phyloP scores from a whole-genome alignment of 208 protist species.

The Willaertia magna region DNA sequence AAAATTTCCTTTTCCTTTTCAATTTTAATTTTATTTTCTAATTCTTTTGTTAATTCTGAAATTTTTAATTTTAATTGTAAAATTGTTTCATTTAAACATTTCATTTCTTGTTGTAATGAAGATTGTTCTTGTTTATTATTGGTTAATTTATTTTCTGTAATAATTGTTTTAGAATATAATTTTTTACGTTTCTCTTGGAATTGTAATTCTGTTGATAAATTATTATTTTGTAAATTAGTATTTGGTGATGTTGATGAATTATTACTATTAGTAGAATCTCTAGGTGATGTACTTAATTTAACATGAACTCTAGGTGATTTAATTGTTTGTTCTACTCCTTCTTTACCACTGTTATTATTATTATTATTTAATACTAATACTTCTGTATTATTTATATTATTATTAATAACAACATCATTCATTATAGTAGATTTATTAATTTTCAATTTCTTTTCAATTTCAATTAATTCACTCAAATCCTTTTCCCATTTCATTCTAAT shows the following conservation, averaged over 20 bases:
- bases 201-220: not conserved
- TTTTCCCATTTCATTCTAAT: not conserved
- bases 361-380: too few relatives aligned
- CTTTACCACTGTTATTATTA: too few relatives aligned
- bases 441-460: not conserved
- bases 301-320: not conserved
- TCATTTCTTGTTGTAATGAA: not conserved
- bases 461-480: not conserved
- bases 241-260: not conserved
- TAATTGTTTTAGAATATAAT: not conserved
- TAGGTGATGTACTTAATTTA: not conserved
- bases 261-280: not conserved
- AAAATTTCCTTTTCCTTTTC: not conserved
- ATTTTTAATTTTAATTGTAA: not conserved
- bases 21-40: not conserved
- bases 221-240: not conserved
- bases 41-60: not conserved
- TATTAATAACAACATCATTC: too few relatives aligned
- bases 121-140: not conserved
- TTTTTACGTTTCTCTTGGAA: not conserved
- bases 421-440: too few relatives aligned
- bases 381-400: too few relatives aligned
- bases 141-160: not conserved
- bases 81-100: not conserved
- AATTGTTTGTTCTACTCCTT: not conserved